phyloP scores from a whole-genome alignment of 257 asterid genomes.

The Penstemon davidsonii region DNA sequence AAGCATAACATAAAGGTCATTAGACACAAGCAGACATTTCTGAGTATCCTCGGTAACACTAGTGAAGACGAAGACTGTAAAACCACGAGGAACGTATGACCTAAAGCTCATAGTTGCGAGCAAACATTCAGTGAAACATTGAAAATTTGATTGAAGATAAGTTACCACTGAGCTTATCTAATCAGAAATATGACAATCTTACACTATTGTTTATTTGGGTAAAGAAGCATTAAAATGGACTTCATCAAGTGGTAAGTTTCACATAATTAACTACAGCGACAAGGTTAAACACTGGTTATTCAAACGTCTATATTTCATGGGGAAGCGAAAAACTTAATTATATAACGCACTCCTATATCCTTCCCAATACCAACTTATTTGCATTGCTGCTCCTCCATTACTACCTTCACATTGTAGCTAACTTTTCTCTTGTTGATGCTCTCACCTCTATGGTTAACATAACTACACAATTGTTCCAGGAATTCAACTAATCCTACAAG shows the following conservation, averaged over 20 bases:
- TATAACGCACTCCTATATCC: constrained; percentile 13
- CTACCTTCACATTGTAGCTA: background rate
- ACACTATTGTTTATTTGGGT: background rate
- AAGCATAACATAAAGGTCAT: background rate
- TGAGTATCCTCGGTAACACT: background rate
- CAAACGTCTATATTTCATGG: background rate
- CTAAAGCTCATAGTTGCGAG: background rate
- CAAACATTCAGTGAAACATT: background rate
- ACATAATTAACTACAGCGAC: background rate
- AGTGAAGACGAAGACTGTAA: background rate
- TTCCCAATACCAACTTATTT: background rate
- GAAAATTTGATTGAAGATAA: background rate
- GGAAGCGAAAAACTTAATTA: background rate
- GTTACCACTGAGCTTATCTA: background rate
- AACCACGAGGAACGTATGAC: constrained; percentile 6
- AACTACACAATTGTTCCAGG: constrained; percentile 8
- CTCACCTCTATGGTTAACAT: background rate
- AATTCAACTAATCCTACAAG: constrained; percentile 5
- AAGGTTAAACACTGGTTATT: constrained; percentile 5
- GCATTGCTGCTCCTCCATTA: background rate
- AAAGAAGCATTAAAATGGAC: background rate
- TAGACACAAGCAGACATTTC: background rate
- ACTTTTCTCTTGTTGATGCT: background rate
- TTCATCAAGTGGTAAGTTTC: constrained; percentile 1
- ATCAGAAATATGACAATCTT: background rate